Conservation (phyloP, 2,329 filamentous ascomycete species). For the Cercospora berteroae region DNA sequence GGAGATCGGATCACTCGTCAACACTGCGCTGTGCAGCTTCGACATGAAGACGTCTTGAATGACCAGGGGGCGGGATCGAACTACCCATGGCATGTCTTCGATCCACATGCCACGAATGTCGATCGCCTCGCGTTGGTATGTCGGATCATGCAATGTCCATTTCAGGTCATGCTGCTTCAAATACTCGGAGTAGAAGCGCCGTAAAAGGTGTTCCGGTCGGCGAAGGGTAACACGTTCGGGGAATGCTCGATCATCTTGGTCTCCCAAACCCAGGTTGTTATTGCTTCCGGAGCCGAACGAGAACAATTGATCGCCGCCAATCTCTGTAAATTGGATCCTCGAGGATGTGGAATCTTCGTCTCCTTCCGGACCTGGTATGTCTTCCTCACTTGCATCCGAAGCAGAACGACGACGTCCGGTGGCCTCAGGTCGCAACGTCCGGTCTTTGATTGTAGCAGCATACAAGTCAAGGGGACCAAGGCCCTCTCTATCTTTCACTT, state of each 20-base stretch:
- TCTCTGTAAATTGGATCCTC: conserved; percentile 31
- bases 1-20: conserved; percentile 82
- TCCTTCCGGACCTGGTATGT: conserved; percentile 53
- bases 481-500: conserved; percentile 92
- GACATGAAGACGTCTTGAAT: conserved; percentile 83
- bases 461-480: conserved; percentile 94
- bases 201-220: conserved; percentile 73
- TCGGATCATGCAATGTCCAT: conserved; percentile 41
- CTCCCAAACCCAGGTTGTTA: conserved; percentile 85
- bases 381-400: conserved; percentile 45
- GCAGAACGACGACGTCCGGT: conserved; percentile 36
- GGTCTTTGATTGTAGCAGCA: conserved; percentile 76
- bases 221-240: conserved; percentile 78
- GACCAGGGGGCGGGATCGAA: conserved; percentile 68
- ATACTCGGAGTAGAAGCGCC: conserved; percentile 69
- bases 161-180: conserved; percentile 45
- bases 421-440: conserved; percentile 55
- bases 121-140: conserved; percentile 19
- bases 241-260: conserved; percentile 90
- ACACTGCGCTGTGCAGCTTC: conserved; percentile 84
- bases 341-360: background rate
- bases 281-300: conserved; percentile 98
- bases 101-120: conserved; percentile 36
- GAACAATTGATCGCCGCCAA: conserved; percentile 79
- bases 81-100: conserved; percentile 66